Base-by-base conservation (phyloP, 306 rosid genomes). In the Oemleria cerasiformis region DNA sequence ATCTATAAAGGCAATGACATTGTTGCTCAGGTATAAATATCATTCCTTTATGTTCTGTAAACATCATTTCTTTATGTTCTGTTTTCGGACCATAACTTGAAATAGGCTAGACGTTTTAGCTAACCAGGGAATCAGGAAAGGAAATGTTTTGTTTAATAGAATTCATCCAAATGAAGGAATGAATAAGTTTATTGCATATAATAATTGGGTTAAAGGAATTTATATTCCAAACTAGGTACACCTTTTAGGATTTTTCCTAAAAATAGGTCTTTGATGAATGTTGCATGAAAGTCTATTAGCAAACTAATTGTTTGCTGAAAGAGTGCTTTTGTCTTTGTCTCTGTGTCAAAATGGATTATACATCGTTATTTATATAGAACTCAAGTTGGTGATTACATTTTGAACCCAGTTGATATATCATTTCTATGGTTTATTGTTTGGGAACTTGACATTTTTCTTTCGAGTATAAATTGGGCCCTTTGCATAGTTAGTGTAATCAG, bases 21-120 rank as follows among this genome's bases (percentile, higher is more conserved):
- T 70, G 87, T 94, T 15, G 98, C 96, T 57, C 97, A 94, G 98
- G 98, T 93, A 80, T 60, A 16, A 25, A 20, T 14, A 30, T 30
- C 36, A 30, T 43, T 0, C 57, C 19, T 53, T 53, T n/a, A 53
- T 53, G 38, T 21, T 47, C 25, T 25, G 57, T 43, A 30, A 30
- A 30, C 36, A 2, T 2, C 36, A 1, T 30, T 30, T 1, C 36
- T 30, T 30, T 30, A 30, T 61, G 25, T 3, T 47, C 16, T 3
- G 51, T 47, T 47, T 47, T 47, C 5, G 51, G 51, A 2, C n/a
- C 15, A 42, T 44, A 39, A 51, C 23, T 20, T 13, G 50, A 55
- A 55, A 54, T 42, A 43, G 14, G 43, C 45, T 43, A 42, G 68
- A 64, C 39, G 11, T 43, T 15, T 57, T 7, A 19, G 5, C 36